Conservation (phyloP, 1,139 yeast species). For the Yamadazyma triangularis region DNA sequence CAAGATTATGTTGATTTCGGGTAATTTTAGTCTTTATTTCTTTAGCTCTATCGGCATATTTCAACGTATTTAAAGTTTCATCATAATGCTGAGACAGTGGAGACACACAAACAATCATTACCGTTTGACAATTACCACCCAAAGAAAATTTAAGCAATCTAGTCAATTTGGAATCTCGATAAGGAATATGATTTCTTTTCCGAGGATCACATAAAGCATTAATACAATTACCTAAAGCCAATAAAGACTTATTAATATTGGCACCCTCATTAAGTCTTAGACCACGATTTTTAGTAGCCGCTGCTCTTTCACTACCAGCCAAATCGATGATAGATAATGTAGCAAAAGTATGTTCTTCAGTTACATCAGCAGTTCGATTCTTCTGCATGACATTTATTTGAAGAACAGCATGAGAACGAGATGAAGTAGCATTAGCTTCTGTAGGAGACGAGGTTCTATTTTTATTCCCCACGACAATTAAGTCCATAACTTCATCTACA, state of each 20-base stretch:
- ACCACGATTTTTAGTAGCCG: slow-evolving; percentile 83
- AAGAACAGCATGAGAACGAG: slow-evolving; percentile 89
- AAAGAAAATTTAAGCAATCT: slow-evolving; percentile 79
- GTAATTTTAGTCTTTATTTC: slow-evolving; percentile 80
- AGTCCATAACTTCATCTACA: slow-evolving; percentile 77
- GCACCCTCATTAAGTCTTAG: slow-evolving; percentile 84
- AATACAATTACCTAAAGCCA: slow-evolving; percentile 91
- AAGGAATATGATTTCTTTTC: slow-evolving; percentile 74
- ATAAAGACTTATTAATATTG: slow-evolving; percentile 77
- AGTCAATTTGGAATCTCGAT: slow-evolving; percentile 84
- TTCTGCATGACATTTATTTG: slow-evolving; percentile 71
- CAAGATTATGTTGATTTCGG: slow-evolving; percentile 72
- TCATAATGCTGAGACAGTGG: slow-evolving; percentile 86
- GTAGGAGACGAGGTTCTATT: slow-evolving; percentile 85
- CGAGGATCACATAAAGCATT: slow-evolving; percentile 81
- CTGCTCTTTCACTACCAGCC: slow-evolving; percentile 94
- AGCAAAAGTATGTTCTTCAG: slow-evolving; percentile 69
- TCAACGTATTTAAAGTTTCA: slow-evolving; percentile 84
- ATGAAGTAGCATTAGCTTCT: slow-evolving; percentile 84
- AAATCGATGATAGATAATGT: slow-evolving; percentile 83
- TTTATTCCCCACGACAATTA: slow-evolving; percentile 65
- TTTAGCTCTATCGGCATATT: slow-evolving; percentile 88
- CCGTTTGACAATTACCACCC: slow-evolving; percentile 94
- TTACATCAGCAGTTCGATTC: slow-evolving; percentile 57
- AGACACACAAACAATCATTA: slow-evolving; percentile 91